These are phyloP conservation scores for Ceratobasidium sp. DNA, from an alignment of 1,284 basidiomycete genomes.

Conservation along the genomic window DNA sequence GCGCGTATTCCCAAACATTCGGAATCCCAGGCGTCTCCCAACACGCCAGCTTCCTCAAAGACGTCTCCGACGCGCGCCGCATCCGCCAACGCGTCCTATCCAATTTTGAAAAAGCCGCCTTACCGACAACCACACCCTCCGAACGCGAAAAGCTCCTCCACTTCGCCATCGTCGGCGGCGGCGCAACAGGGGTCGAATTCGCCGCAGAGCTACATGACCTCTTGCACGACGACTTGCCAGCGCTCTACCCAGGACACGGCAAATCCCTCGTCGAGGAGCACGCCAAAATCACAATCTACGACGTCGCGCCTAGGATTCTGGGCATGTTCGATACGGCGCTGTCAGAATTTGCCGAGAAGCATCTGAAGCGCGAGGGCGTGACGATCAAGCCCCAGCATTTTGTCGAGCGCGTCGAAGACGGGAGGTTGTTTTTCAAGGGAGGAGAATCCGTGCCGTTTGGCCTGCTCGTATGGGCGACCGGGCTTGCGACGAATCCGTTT, in stretches of 20 bases:
- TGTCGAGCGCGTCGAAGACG: conserved; percentile 78
- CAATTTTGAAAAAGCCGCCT: conserved; percentile 86
- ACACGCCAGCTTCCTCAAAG: conserved; percentile 86
- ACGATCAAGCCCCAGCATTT: conserved; percentile 81
- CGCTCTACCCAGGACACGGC: conserved; percentile 64
- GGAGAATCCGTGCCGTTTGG: conserved; percentile 78
- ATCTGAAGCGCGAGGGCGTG: conserved; percentile 84
- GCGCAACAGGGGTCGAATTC: conserved; percentile 79
- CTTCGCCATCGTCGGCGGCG: conserved; percentile 83
- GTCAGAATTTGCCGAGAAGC: conserved; percentile 78
- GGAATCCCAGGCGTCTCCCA: conserved; percentile 75
- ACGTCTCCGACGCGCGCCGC: conserved; percentile 83
- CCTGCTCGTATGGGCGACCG: conserved; percentile 89
- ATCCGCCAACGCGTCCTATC: conserved; percentile 79
- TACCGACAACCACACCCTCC: conserved; percentile 75
- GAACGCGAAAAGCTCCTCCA: conserved; percentile 78
- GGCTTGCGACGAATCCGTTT: conserved; percentile 84
- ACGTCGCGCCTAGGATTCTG: conserved; percentile 85
- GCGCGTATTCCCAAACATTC: conserved; percentile 83
- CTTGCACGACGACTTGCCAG: conserved; percentile 79
- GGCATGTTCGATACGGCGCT: conserved; percentile 82
- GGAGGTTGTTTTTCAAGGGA: conserved; percentile 32
- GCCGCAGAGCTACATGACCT: conserved; percentile 90
- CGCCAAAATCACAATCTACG: conserved; percentile 82
- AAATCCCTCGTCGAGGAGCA: conserved; percentile 69